Evolutionary conservation across 108 stramenopile genomes (phyloP).

Genomic region (Mayamaea pseudoterrestris): DNA sequence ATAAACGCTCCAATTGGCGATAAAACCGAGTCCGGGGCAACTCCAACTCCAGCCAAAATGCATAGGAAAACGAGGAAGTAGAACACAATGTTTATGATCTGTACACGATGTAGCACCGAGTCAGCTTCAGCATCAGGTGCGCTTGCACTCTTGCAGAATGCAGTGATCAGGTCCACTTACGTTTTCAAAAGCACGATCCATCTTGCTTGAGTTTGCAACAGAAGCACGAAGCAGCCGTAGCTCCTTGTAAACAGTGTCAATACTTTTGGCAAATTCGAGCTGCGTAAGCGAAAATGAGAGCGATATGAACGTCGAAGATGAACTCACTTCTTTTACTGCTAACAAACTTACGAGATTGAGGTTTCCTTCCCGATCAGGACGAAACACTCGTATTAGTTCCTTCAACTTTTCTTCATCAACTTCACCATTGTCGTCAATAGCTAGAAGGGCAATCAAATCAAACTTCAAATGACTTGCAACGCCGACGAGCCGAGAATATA

Average conservation of each 20-base stretch:
- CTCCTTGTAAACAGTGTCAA: conserved; percentile 50
- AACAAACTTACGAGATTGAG: too few species aligned
- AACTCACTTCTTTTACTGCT: too few species aligned
- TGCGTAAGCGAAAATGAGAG: too few species aligned
- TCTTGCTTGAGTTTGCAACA: conserved; percentile 44
- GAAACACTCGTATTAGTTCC: conserved; percentile 34
- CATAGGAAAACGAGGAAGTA: conserved; percentile 23
- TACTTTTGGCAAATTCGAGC: conserved; percentile 51
- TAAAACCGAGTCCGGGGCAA: conserved; percentile 27
- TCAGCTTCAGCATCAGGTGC: too few species aligned
- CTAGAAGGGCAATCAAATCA: conserved; percentile 1
- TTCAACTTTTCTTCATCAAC: conserved; percentile 9
- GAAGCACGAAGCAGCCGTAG: conserved; percentile 48
- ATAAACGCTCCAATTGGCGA: conserved; percentile 19
- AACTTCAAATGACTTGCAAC: background rate
- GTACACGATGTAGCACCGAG: too few species aligned
- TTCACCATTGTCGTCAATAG: conserved; percentile 2
- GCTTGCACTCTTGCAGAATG: conserved; percentile 45
- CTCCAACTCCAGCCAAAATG: conserved; percentile 28
- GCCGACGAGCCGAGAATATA: conserved; percentile 23
- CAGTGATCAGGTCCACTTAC: too few species aligned
- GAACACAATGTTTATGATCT: conserved; percentile 47
- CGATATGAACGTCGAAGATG: too few species aligned
- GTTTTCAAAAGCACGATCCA: conserved; percentile 27
- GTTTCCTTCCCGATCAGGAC: conserved; percentile 34